Evolutionary conservation across 2,329 filamentous ascomycete species (phyloP).

Genomic region (Pseudogymnoascus sp.): DNA sequence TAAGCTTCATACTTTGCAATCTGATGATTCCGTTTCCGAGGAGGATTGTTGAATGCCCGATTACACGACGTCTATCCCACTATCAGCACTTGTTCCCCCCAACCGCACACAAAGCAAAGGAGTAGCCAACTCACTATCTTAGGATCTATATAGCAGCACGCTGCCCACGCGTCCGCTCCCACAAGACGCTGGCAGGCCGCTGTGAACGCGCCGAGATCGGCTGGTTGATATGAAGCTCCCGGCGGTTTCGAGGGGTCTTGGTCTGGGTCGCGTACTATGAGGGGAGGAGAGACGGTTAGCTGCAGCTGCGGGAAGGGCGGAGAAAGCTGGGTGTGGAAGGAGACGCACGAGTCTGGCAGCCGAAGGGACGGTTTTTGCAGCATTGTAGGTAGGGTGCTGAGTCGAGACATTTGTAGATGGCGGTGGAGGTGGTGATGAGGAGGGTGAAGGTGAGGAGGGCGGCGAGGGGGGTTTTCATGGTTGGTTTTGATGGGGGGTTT

Average conservation of each 20-base stretch:
- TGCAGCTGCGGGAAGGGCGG: neutral
- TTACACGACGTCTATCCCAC: neutral
- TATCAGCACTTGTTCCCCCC: neutral
- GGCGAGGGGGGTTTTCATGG: neutral
- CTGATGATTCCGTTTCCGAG: neutral
- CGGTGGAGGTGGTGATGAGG: neutral
- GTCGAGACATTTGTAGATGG: neutral
- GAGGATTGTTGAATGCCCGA: neutral
- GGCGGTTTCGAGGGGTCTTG: neutral
- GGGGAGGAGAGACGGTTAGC: neutral
- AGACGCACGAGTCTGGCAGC: neutral
- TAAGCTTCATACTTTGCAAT: neutral
- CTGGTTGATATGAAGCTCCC: neutral
- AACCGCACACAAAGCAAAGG: neutral
- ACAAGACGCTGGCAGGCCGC: neutral
- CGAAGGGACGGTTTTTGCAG: neutral
- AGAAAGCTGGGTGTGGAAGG: neutral
- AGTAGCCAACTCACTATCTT: neutral
- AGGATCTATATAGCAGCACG: neutral
- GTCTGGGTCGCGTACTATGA: neutral
- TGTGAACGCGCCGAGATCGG: neutral
- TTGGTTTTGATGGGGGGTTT: neutral
- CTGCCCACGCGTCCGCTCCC: neutral
- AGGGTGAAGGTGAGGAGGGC: neutral
- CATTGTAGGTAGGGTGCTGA: neutral